Conservation (phyloP, 495 filamentous ascomycete genomes). For the Hypoxylon trugodes region DNA sequence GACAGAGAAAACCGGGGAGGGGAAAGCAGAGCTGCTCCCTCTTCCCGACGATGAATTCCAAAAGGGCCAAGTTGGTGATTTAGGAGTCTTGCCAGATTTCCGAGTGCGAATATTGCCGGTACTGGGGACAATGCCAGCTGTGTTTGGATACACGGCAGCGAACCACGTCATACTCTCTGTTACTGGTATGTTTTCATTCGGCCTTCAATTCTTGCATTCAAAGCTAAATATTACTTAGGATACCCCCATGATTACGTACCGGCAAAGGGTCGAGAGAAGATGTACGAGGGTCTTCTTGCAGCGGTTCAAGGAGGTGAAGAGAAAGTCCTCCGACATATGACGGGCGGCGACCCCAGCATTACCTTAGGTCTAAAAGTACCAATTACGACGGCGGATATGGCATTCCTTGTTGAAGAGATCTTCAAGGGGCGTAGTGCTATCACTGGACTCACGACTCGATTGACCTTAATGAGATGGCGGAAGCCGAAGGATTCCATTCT, state of each 20-base stretch:
- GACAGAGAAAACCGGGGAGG: constrained; percentile 87
- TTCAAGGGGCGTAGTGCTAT: constrained; percentile 84
- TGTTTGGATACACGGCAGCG: constrained; percentile 89
- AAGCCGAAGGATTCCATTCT: constrained; percentile 55
- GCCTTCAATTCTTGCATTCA: not conserved
- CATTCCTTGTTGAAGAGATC: constrained; percentile 89
- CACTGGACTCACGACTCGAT: constrained; percentile 78
- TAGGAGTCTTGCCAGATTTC: constrained; percentile 91
- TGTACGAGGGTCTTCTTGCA: constrained; percentile 83
- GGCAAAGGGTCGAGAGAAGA: constrained; percentile 84
- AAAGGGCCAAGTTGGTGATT: constrained; percentile 86
- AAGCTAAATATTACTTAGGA: constrained; percentile 48
- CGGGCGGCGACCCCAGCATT: constrained; percentile 63
- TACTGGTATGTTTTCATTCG: constrained; percentile 51
- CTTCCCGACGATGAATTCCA: constrained; percentile 87
- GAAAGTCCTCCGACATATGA: constrained; percentile 64
- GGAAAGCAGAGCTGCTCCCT: constrained; percentile 88
- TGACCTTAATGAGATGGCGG: constrained; percentile 81
- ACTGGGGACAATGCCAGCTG: constrained; percentile 93
- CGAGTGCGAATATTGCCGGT: constrained; percentile 93
- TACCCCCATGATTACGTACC: constrained; percentile 87
- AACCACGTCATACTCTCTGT: constrained; percentile 91
- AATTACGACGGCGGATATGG: constrained; percentile 78
- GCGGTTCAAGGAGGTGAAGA: constrained; percentile 79
- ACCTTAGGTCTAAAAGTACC: constrained; percentile 76